Evolutionary conservation across 2,329 filamentous ascomycete species (phyloP), one percentile per base, ranked within the genome.

Genomic region (Penicillium concentricum): DNA sequence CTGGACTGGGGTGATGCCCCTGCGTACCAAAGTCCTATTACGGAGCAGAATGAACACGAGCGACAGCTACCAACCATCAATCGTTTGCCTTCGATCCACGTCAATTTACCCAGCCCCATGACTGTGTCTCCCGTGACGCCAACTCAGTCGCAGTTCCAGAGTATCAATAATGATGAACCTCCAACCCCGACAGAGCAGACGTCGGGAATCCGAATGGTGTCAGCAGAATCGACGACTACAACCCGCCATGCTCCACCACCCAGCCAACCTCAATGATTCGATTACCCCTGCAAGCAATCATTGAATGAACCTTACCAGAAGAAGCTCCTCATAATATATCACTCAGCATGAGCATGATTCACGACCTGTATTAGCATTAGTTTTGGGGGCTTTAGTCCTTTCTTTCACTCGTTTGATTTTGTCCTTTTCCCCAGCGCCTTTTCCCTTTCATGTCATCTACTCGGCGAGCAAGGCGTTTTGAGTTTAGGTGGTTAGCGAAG

Each of bases 1-100:
- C 58, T 76, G 28, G 70, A 75, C 26, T 77, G 75, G 75, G 76
- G 76, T 32, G 75, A 78, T 22, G 76, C 74, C 10, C 76, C 76
- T 12, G 69, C 74, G 0, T 79, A 79, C 54, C 65, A 70, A 37
- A 70, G 69, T 42, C 67, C 69, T 2, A 34, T 62, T 3, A 30
- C 57, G 2, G 66, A 67, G 22, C 57, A 58, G 42, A 56, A 44
- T 28, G 51, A 62, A 20, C 50, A 54, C 9, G 54, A 57, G n/a
- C 61, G 58, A 16, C 63, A 56, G 28, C 48, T 67, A n/a, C 54
- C 61, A 8, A 51, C 61, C 28, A 51, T 65, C 15, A 61, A 64
- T 6, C 65, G 65, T 10, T 43, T 72, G n/a, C 70, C 71, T 24
- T 67, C 69, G 1, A 73, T 73, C 20, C 69, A 71, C 15, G 62